These are phyloP conservation scores for Boletus vermiculosoides DNA, from an alignment of 768 basidiomycete genomes.

Conservation along the genomic window DNA sequence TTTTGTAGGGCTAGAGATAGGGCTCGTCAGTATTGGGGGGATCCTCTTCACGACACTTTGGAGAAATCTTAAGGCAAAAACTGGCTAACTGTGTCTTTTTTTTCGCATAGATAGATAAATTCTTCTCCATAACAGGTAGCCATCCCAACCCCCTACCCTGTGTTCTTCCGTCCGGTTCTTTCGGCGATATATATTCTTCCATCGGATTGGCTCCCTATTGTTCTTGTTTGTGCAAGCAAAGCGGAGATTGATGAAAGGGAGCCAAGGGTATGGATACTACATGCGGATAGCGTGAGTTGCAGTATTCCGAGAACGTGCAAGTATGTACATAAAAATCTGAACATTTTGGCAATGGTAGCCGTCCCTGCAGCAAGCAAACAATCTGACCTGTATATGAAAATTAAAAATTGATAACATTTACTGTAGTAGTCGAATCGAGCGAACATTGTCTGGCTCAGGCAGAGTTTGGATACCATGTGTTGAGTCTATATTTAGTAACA, in stretches of 20 bases:
- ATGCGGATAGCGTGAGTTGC: neutral
- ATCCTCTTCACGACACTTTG: slow-evolving; percentile 55
- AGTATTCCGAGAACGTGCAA: neutral
- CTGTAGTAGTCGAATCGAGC: neutral
- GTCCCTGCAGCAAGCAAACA: neutral
- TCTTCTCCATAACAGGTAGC: neutral
- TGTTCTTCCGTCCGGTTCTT: neutral
- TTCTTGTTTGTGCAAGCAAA: neutral
- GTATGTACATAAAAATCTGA: neutral
- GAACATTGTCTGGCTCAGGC: neutral
- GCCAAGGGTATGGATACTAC: neutral
- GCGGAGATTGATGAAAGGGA: slow-evolving; percentile 1
- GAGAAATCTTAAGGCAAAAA: slow-evolving; percentile 64
- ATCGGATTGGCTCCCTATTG: neutral
- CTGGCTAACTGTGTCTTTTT: slow-evolving; percentile 38
- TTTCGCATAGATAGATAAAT: neutral
- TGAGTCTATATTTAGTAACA: neutral
- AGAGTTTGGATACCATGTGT: too few species aligned
- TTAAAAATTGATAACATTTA: neutral
- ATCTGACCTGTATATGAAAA: neutral
- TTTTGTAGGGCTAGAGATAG: slow-evolving; percentile 60
- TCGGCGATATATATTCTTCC: neutral
- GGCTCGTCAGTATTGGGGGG: slow-evolving; percentile 55
- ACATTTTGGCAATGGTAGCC: neutral
- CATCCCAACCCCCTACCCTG: neutral